These are phyloP conservation scores for Cytospora paraplurivora DNA, from an alignment of 2,329 filamentous ascomycete species.

Conservation along the genomic window DNA sequence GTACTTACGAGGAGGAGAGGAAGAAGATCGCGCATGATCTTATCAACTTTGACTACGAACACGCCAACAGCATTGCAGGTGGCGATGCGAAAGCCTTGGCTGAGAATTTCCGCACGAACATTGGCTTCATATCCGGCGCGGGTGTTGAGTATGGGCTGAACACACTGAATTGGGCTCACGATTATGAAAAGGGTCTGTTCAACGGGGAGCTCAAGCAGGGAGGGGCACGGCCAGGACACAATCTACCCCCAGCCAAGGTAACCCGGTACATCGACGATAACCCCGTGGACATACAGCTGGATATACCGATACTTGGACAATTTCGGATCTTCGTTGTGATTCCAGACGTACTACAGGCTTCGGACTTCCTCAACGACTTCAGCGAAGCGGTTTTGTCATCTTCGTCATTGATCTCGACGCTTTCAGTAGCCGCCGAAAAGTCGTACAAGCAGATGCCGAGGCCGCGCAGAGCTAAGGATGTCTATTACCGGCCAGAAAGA, in stretches of 20 bases:
- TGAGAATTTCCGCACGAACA: slow-evolving; percentile 69
- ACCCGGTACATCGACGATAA: slow-evolving; percentile 57
- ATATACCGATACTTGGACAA: slow-evolving; percentile 55
- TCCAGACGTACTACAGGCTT: slow-evolving; percentile 20
- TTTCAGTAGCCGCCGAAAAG: slow-evolving; percentile 58
- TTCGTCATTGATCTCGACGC: slow-evolving; percentile 58
- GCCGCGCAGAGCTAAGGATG: slow-evolving; percentile 59
- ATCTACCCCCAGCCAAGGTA: slow-evolving; percentile 50
- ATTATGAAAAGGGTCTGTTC: slow-evolving; percentile 9
- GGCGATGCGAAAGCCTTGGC: slow-evolving; percentile 66
- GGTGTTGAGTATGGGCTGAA: slow-evolving; percentile 53
- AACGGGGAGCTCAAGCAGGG: slow-evolving; percentile 26
- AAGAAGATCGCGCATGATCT: slow-evolving; percentile 62
- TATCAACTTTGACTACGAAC: slow-evolving; percentile 62
- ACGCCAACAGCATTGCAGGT: slow-evolving; percentile 59
- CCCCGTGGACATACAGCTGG: slow-evolving; percentile 55
- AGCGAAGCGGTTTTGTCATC: slow-evolving; percentile 55
- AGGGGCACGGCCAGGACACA: slow-evolving; percentile 34
- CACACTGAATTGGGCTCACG: slow-evolving; percentile 8
- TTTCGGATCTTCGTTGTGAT: slow-evolving; percentile 55
- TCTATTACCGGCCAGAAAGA: slow-evolving; percentile 66
- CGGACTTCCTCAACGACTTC: slow-evolving; percentile 18
- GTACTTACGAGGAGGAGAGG: slow-evolving; percentile 65
- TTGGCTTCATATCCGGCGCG: slow-evolving; percentile 72
- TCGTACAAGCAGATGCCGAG: slow-evolving; percentile 65